Base-by-base conservation (phyloP, 805 yeast genomes). In the Candida insectorum region DNA sequence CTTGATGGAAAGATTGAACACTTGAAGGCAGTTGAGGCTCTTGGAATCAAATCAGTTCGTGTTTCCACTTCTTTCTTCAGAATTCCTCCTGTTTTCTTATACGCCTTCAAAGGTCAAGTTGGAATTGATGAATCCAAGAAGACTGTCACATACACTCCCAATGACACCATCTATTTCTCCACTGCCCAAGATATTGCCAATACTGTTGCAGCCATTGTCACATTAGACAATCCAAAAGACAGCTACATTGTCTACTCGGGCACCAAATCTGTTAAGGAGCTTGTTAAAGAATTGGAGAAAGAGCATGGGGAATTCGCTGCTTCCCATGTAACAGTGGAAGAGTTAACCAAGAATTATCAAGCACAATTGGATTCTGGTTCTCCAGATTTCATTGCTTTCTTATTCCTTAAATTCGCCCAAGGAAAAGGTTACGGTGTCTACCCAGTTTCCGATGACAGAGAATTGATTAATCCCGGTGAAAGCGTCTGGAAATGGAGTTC, bases 1-100 rank as follows among this genome's bases (percentile, higher is more conserved):
- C 56, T 71, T 35, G 45, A 56, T 19, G 46, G 29, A 2, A 9
- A 73, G 44, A 48, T 68, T 5, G 45, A 48, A 2, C 55, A 48
- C 10, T 62, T 71, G 13, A 62, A 78, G 44, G 53, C 45, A 2
- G 48, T 54, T 6, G 33, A 12, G 14, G 30, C 18, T n/a, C n/a
- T 24, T 5, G 78, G 79, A 11, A 36, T 73, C 34, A 75, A 75
- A 51, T 64, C 68, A 0, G 65, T 73, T 32, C 74, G 68, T 41
- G 44, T 75, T 14, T 21, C 36, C 30, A 70, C 73, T 11, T 49
- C 63, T 0, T 48, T 58, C 21, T 73, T 75, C 43, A 36, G 39
- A 29, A 30, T 34, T 6, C 38, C 40, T 10, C 45, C 45, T 10
- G 61, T 57, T 2, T 62, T 56, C 47, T 39, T 62, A 28, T 61